phyloP scores from a whole-genome alignment of 139 green algal species.

The Chlamydomonas schloesseri region DNA sequence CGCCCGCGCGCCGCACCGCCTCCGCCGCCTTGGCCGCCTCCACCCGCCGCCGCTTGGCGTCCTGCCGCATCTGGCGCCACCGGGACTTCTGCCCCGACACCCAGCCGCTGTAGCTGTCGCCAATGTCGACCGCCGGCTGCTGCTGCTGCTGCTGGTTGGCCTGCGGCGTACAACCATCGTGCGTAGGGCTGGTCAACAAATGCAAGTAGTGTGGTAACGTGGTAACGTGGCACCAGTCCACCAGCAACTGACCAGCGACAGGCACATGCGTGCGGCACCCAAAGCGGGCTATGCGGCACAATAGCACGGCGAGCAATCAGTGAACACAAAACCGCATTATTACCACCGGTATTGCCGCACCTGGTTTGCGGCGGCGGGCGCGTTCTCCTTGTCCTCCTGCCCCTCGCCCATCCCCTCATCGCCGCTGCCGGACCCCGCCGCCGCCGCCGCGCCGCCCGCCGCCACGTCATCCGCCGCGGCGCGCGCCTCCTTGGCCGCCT shows the following conservation, averaged over 20 bases:
- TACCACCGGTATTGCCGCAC: too few relatives aligned
- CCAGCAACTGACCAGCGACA: too few relatives aligned
- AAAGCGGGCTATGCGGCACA: too few relatives aligned
- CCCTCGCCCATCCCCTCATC: not conserved
- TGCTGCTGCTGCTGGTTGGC: not conserved
- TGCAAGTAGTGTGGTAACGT: too few relatives aligned
- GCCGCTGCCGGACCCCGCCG: conserved; percentile 2
- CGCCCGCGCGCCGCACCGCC: conserved; percentile 3
- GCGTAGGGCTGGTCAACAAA: too few relatives aligned
- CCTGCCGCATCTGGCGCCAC: conserved; percentile 70
- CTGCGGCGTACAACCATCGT: not conserved
- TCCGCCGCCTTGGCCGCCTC: conserved; percentile 46
- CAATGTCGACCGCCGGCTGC: not conserved
- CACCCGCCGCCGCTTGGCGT: conserved; percentile 66
- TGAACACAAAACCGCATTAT: too few relatives aligned
- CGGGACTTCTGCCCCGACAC: conserved; percentile 82
- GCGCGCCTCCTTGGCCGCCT: not conserved
- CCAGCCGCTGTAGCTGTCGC: conserved; percentile 67
- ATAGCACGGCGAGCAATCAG: too few relatives aligned
- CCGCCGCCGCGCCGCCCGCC: conserved; percentile 11
- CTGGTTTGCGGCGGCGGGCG: conserved; percentile 24
- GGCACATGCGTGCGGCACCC: too few relatives aligned
- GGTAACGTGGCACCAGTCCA: too few relatives aligned
- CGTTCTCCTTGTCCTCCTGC: conserved; percentile 47
- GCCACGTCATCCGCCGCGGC: not conserved